A percentile compares a stretch with the other conserved stretches of the same genome.
Evolutionary conservation across 331 rosid species (phyloP).

Genomic region (Telfairia occidentalis): DNA sequence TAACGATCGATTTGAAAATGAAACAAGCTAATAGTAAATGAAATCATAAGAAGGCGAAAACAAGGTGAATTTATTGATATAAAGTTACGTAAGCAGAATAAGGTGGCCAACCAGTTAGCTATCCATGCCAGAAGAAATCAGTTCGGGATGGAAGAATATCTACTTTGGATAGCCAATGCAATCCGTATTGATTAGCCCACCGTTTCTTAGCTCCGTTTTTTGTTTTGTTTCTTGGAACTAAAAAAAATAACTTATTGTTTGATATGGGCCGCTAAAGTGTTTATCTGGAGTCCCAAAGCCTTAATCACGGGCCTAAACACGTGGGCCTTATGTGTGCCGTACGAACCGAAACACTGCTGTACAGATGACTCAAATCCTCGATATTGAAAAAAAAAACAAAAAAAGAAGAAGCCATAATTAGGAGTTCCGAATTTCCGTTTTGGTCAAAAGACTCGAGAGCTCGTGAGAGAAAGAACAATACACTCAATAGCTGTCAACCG

Average conservation of each 20-base stretch:
- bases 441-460: constrained; percentile 7
- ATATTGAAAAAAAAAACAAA: background rate
- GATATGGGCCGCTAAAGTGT: background rate
- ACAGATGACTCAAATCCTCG: background rate
- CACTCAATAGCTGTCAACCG: constrained; percentile 13
- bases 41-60: too few relatives aligned
- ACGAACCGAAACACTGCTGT: background rate
- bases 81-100: too few relatives aligned
- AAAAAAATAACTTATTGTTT: background rate
- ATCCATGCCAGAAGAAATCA: too few relatives aligned
- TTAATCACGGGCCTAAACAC: background rate
- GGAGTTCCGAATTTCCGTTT: constrained; percentile 1
- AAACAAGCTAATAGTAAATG: too few relatives aligned
- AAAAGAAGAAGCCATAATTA: background rate
- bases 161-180: too few relatives aligned
- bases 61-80: too few relatives aligned
- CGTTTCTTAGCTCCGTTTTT: too few relatives aligned
- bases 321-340: background rate
- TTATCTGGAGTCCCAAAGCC: background rate
- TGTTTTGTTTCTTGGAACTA: too few relatives aligned
- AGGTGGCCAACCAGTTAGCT: too few relatives aligned
- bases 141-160: too few relatives aligned
- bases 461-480: background rate
- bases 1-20: too few relatives aligned
- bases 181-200: too few relatives aligned